These are phyloP conservation scores for Fusarium globosum DNA, from an alignment of 2,329 filamentous ascomycete genomes.

Conservation along the genomic window DNA sequence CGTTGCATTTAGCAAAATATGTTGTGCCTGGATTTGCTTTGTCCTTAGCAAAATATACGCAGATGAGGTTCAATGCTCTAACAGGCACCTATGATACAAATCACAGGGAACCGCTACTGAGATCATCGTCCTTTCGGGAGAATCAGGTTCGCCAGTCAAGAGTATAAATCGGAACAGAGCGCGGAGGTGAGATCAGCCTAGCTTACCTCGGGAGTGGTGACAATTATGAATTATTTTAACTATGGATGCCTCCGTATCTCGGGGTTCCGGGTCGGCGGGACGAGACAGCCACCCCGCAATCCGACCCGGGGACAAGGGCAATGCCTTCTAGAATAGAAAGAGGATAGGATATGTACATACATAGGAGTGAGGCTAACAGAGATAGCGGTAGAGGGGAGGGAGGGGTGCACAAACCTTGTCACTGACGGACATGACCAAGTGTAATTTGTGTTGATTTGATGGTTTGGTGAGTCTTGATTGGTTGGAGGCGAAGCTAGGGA, in stretches of 20 bases:
- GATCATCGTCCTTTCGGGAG: constrained; percentile 9
- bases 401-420: constrained; percentile 19
- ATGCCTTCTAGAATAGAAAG: constrained; percentile 39
- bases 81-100: background rate
- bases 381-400: constrained; percentile 8
- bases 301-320: constrained; percentile 29
- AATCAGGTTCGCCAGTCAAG: constrained; percentile 4
- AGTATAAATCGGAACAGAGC: constrained; percentile 17
- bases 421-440: constrained; percentile 36
- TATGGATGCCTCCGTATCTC: constrained; percentile 38
- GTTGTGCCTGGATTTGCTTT: background rate
- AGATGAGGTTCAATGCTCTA: background rate
- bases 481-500: constrained; percentile 5
- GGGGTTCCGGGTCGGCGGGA: constrained; percentile 43
- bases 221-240: constrained; percentile 43
- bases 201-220: constrained; percentile 40
- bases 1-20: background rate
- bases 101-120: background rate
- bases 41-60: background rate
- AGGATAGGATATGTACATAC: background rate
- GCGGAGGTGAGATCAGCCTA: constrained; percentile 7
- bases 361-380: constrained; percentile 34
- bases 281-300: constrained; percentile 33
- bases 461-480: constrained; percentile 31
- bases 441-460: constrained; percentile 39